Evolutionary conservation across 1,284 basidiomycete genomes (phyloP).

Genomic region (Cerrena zonata): DNA sequence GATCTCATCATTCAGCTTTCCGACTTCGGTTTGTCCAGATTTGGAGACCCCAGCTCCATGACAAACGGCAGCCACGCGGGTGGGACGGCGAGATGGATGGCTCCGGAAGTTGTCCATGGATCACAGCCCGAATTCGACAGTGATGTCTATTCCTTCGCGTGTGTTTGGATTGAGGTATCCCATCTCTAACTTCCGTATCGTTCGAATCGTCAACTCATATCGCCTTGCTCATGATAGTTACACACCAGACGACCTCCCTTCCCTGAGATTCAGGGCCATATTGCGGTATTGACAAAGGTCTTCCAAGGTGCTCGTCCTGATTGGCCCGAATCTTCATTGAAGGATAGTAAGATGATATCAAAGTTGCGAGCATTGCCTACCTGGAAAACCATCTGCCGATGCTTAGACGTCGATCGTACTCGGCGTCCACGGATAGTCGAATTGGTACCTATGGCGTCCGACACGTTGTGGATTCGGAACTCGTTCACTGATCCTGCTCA

Average conservation of each 20-base stretch:
- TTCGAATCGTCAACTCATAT: not conserved
- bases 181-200: not conserved
- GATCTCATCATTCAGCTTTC: slow-evolving; percentile 1
- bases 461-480: not conserved
- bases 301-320: not conserved
- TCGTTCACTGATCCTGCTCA: not conserved
- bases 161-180: slow-evolving; percentile 10
- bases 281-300: not conserved
- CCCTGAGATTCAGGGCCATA: not conserved
- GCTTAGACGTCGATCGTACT: not conserved
- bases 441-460: not conserved
- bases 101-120: slow-evolving; percentile 8
- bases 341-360: not conserved
- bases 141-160: slow-evolving; percentile 11
- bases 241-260: not conserved
- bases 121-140: not conserved
- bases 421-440: not conserved
- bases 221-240: not conserved
- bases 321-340: not conserved
- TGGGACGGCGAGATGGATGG: slow-evolving; percentile 10
- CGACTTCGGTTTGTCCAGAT: slow-evolving; percentile 9
- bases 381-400: not conserved
- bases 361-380: not conserved
- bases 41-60: slow-evolving; percentile 3
- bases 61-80: not conserved